phyloP scores from a whole-genome alignment of 208 protist genomes.

The Trypanosoma avium region DNA sequence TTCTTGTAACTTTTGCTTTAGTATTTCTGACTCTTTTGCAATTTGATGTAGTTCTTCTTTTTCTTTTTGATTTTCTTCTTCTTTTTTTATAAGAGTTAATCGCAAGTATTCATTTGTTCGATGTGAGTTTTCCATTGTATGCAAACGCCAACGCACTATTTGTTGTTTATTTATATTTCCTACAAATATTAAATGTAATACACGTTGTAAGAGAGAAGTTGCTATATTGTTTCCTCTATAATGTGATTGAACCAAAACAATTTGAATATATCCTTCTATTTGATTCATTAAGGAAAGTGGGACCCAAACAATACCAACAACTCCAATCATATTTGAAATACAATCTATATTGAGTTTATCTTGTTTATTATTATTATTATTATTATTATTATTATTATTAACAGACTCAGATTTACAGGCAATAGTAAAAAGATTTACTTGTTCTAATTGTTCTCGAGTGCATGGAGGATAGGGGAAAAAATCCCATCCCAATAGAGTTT shows the following conservation, averaged over 20 bases:
- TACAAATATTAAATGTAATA: background rate
- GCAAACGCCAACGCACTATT: slow-evolving; percentile 62
- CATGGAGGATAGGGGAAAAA: slow-evolving; percentile 68
- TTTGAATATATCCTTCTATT: slow-evolving; percentile 79
- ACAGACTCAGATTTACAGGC: too few species aligned
- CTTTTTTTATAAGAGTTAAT: background rate
- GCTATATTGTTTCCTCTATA: slow-evolving; percentile 44
- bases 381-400: too few species aligned
- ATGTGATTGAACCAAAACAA: slow-evolving; percentile 43
- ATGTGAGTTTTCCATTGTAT: slow-evolving; percentile 46
- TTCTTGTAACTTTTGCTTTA: slow-evolving; percentile 18
- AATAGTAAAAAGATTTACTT: slow-evolving; percentile 51
- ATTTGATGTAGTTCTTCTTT: background rate
- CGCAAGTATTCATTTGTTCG: slow-evolving; percentile 30
- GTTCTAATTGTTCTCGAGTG: slow-evolving; percentile 40
- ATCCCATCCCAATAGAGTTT: slow-evolving; percentile 5
- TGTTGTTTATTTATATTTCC: background rate
- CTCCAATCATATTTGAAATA: too few species aligned
- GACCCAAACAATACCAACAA: slow-evolving; percentile 76
- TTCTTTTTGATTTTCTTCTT: background rate
- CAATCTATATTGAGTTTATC: too few species aligned
- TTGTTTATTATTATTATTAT: background rate
- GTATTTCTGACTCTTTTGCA: background rate
- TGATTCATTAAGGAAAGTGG: slow-evolving; percentile 27
- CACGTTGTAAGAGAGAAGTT: slow-evolving; percentile 32